Percentiles rank a stretch among this genome's conserved stretches.
Conservation (phyloP, 495 filamentous ascomycete genomes). For the Trichocladium uniseriatum region DNA sequence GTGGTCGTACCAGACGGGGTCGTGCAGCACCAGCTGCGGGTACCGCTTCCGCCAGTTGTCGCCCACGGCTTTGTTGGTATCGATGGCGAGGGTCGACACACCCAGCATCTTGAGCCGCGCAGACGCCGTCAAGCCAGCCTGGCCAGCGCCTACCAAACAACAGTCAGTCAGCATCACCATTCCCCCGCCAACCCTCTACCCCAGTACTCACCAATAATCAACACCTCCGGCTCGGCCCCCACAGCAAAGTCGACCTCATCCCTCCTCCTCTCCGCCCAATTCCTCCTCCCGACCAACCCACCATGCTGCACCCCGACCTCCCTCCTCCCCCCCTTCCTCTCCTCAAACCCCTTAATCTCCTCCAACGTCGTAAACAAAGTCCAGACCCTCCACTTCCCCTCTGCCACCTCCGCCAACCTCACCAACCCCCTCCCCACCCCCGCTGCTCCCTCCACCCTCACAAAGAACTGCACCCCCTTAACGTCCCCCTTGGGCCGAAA, state of each 20-base stretch:
- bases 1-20: conserved; percentile 70
- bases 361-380: conserved; percentile 52
- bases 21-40: conserved; percentile 56
- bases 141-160: conserved; percentile 40
- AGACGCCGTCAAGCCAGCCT: conserved; percentile 51
- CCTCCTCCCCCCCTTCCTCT: conserved; percentile 40
- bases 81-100: conserved; percentile 55
- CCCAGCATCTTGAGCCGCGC: conserved; percentile 66
- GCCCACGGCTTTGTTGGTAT: conserved; percentile 55
- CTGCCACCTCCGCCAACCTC: conserved; percentile 40
- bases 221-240: conserved; percentile 49
- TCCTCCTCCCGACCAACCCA: conserved; percentile 34
- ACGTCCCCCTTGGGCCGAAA: conserved; percentile 40
- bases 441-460: conserved; percentile 42
- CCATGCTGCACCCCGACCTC: conserved; percentile 47
- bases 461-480: conserved; percentile 44
- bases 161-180: conserved; percentile 11
- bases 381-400: conserved; percentile 54
- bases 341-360: conserved; percentile 42
- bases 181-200: too few relatives aligned
- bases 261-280: conserved; percentile 56
- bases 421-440: conserved; percentile 51
- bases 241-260: conserved; percentile 48
- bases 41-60: conserved; percentile 74
- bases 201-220: conserved; percentile 52